phyloP scores from a whole-genome alignment of 768 basidiomycete genomes.

The Albatrellus ellisii region DNA sequence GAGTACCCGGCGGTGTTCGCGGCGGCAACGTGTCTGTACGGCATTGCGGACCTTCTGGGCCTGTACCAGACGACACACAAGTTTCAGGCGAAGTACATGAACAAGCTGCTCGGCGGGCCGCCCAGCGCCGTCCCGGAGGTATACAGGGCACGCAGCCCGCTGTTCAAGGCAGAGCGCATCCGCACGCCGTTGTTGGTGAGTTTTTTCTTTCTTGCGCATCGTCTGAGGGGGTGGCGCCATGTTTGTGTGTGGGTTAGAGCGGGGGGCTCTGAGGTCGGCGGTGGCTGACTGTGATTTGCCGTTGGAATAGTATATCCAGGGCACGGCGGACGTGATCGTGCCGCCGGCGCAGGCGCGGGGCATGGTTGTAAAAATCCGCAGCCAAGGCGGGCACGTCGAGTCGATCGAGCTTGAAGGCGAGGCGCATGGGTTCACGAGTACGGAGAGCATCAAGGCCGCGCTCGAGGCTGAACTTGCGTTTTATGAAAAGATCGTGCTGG shows the following conservation, averaged over 20 bases:
- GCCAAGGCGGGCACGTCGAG: conserved; percentile 38
- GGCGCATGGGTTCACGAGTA: conserved; percentile 50
- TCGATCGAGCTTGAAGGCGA: conserved; percentile 52
- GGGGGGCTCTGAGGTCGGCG: background rate
- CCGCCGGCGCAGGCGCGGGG: conserved; percentile 50
- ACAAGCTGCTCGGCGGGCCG: conserved; percentile 52
- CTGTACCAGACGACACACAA: conserved; percentile 58
- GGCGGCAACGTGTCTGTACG: conserved; percentile 52
- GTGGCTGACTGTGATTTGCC: background rate
- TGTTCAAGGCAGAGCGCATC: conserved; percentile 50
- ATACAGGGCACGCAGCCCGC: conserved; percentile 47
- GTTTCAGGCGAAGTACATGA: conserved; percentile 47
- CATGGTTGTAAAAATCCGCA: conserved; percentile 40
- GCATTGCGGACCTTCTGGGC: conserved; percentile 47
- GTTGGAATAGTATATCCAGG: conserved; percentile 49
- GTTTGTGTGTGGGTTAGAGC: conserved; percentile 5
- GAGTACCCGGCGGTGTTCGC: conserved; percentile 36
- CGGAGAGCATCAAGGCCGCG: conserved; percentile 38
- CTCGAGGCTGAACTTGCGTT: conserved; percentile 39
- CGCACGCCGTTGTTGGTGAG: conserved; percentile 48
- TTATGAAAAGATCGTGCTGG: conserved; percentile 40
- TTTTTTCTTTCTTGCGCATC: conserved; percentile 3
- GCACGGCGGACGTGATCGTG: conserved; percentile 47
- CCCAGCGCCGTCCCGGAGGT: conserved; percentile 38
- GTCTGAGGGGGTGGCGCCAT: background rate